Conservation (phyloP, 257 asterid genomes). For the Solanum pennellii region DNA sequence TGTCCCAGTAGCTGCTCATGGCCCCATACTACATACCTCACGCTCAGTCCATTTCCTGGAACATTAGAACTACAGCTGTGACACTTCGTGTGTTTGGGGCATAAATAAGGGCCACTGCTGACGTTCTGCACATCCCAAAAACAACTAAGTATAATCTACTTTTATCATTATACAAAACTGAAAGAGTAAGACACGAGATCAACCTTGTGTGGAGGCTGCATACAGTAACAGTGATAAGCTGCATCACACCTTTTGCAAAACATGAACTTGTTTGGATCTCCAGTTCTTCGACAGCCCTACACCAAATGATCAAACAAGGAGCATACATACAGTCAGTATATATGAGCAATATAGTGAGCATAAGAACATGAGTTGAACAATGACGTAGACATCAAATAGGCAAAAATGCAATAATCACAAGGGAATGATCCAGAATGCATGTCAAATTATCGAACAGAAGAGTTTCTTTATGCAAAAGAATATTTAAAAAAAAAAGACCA, state of each 20-base stretch:
- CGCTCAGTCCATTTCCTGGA: slow-evolving; percentile 94
- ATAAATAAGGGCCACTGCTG: slow-evolving; percentile 86
- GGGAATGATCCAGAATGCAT: background rate
- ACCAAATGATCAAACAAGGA: background rate
- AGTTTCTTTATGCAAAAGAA: background rate
- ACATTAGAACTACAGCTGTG: slow-evolving; percentile 90
- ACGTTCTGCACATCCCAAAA: slow-evolving; percentile 52
- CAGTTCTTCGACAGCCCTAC: slow-evolving; percentile 83
- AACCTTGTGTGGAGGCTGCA: slow-evolving; percentile 99
- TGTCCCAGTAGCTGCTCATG: background rate
- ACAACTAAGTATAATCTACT: slow-evolving; percentile 6
- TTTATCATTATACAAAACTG: background rate
- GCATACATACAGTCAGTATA: background rate
- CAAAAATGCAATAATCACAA: background rate
- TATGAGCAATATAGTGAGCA: background rate
- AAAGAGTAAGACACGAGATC: background rate
- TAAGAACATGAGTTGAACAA: background rate
- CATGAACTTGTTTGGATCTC: slow-evolving; percentile 91
- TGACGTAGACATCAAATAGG: background rate
- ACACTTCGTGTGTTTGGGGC: slow-evolving; percentile 93
- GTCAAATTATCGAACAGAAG: background rate
- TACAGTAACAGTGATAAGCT: slow-evolving; percentile 92
- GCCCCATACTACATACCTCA: slow-evolving; percentile 47
- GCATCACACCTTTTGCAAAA: slow-evolving; percentile 97
- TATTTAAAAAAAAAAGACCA: background rate